phyloP scores from a whole-genome alignment of 2,329 filamentous ascomycete species.

The Colletotrichum karsti region DNA sequence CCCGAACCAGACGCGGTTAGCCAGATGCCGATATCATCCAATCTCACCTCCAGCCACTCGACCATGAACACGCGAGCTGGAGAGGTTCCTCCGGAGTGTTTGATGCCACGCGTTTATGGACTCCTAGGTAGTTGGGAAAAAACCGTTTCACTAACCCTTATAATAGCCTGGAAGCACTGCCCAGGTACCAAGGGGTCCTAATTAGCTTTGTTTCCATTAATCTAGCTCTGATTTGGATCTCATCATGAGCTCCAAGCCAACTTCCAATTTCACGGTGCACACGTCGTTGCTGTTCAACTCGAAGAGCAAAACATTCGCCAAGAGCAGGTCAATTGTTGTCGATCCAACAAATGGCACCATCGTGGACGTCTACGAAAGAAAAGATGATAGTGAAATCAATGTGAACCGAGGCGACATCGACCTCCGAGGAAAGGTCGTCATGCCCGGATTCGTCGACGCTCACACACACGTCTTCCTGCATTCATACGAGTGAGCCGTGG shows the following conservation, averaged over 20 bases:
- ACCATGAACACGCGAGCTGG: background rate
- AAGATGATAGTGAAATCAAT: conserved; percentile 34
- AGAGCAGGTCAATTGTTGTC: conserved; percentile 52
- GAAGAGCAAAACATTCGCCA: conserved; percentile 47
- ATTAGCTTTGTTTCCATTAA: background rate
- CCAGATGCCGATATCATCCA: background rate
- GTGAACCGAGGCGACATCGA: conserved; percentile 53
- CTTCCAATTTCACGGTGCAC: conserved; percentile 44
- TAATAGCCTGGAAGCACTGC: background rate
- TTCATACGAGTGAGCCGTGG: conserved; percentile 45
- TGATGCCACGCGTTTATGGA: background rate
- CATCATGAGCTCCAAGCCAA: background rate
- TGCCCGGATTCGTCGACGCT: conserved; percentile 63
- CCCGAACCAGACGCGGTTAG: background rate
- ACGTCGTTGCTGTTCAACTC: conserved; percentile 58
- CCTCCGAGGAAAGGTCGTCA: conserved; percentile 59
- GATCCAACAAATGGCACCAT: conserved; percentile 50
- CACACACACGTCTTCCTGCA: conserved; percentile 67
- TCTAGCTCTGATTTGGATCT: background rate
- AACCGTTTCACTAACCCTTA: background rate
- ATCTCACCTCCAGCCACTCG: background rate
- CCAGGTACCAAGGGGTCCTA: background rate
- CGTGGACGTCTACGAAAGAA: conserved; percentile 37
- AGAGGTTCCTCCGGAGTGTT: background rate
- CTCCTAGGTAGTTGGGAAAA: background rate